Evolutionary conservation across 768 basidiomycete species (phyloP), one percentile per base, ranked within the genome.

Genomic region (Lentinula edodes): DNA sequence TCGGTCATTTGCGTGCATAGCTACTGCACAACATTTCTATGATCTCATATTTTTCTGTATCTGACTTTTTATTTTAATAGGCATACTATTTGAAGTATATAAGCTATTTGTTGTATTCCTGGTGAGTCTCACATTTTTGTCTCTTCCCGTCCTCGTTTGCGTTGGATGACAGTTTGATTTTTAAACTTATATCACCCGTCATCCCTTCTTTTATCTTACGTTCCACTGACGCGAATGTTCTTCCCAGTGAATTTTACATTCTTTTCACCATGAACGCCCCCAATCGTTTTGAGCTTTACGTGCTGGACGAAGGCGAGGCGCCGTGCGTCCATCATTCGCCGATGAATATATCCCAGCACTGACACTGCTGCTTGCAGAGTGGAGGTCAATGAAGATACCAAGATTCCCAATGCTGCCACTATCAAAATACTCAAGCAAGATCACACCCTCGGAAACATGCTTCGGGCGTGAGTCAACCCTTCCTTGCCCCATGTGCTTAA

Each of bases 381-480:
- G 60, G 91, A 94, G 68, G 81, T 98, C 48, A 85, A 83, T 0
- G 95, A 98, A 74, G 97, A 99, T 75, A 95, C 93, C 48, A 98
- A 97, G 77, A 93, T 98, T 63, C 95, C 95, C 0, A 97, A 98
- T 68, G 95, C 97, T 1, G 96, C 96, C 16, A 96, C 95, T 0
- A 86, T 99, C 64, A 93, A 93, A 67, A 80, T 99, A 67, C 80
- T 92, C 63, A 98, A 98, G 77, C 96, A 99, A 71, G 97, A 98
- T 70, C 97, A 98, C 71, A 99, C 97, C 0, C 76, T 98, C 6
- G 96, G 87, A 8, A 95, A 95, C 76, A 92, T 98, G 91, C 80
- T 99, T n/a, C 87, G 97, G 70, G 86, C 91, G 94, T 95, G 72
- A 64, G 88, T 82, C 12, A 35, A 58, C 7, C 5, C 36, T 38